Percentiles rank a stretch among this genome's conserved stretches.
phyloP scores from a whole-genome alignment of 768 basidiomycete species.

The Boletus coccyginus region DNA sequence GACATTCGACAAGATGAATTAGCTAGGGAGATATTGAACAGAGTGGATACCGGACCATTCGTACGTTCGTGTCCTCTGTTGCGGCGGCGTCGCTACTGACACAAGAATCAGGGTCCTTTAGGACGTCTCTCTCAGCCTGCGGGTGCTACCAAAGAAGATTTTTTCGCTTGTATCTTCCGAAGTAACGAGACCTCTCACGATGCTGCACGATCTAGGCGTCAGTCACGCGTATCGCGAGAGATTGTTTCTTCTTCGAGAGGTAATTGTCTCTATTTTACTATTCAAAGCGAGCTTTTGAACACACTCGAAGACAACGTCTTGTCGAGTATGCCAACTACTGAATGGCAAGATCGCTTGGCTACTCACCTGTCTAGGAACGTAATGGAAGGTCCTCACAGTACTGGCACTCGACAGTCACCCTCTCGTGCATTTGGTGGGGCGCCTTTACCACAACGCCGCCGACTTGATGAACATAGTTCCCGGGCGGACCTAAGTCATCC shows the following conservation, averaged over 20 bases:
- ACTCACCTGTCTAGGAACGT: slow-evolving; percentile 43
- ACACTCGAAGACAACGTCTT: slow-evolving; percentile 48
- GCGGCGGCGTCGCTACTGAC: slow-evolving; percentile 4
- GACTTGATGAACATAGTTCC: slow-evolving; percentile 33
- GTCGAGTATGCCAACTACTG: slow-evolving; percentile 62
- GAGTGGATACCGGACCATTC: slow-evolving; percentile 81
- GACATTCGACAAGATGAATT: slow-evolving; percentile 71
- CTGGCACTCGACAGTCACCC: slow-evolving; percentile 14
- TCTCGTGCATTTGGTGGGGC: slow-evolving; percentile 30
- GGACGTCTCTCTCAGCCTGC: slow-evolving; percentile 60
- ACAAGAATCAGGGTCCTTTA: slow-evolving; percentile 55
- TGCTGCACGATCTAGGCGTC: slow-evolving; percentile 60
- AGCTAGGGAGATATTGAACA: slow-evolving; percentile 69
- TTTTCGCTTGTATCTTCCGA: slow-evolving; percentile 70
- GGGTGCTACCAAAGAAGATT: slow-evolving; percentile 71
- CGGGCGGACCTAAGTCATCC: slow-evolving; percentile 23
- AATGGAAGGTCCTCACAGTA: slow-evolving; percentile 7
- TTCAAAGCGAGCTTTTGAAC: background rate
- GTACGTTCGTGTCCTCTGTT: slow-evolving; percentile 38
- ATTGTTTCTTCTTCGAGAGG: slow-evolving; percentile 74
- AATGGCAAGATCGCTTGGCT: slow-evolving; percentile 77
- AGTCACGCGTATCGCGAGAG: slow-evolving; percentile 75
- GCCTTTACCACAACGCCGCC: slow-evolving; percentile 46
- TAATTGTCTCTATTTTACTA: slow-evolving; percentile 16
- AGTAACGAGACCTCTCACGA: slow-evolving; percentile 55